phyloP scores from a whole-genome alignment of 2,329 filamentous ascomycete genomes.

The Phialophora verrucosa region DNA sequence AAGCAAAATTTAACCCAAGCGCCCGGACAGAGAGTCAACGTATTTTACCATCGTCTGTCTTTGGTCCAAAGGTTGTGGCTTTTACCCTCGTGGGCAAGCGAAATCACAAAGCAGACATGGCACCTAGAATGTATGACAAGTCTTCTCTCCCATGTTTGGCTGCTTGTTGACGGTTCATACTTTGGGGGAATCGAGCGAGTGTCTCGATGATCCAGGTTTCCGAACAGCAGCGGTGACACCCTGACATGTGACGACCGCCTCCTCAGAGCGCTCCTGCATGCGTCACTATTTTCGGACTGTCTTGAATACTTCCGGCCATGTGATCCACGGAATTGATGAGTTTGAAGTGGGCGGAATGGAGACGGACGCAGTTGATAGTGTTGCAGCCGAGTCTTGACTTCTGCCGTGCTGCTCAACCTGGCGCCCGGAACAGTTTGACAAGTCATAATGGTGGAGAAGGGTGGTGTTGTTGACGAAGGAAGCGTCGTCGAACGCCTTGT shows the following conservation, averaged over 20 bases:
- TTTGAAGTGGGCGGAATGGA: neutral
- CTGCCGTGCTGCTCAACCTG: neutral
- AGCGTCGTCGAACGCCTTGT: neutral
- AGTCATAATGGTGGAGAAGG: neutral
- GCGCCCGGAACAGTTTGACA: neutral
- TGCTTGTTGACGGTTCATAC: neutral
- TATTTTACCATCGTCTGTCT: too few relatives aligned
- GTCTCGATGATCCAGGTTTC: neutral
- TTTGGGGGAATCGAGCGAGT: neutral
- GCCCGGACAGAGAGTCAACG: too few relatives aligned
- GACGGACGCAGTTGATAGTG: neutral
- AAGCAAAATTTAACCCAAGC: too few relatives aligned
- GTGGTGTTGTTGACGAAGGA: neutral
- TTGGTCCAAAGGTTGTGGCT: too few relatives aligned
- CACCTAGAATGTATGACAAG: too few relatives aligned
- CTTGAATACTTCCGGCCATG: neutral
- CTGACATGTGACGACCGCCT: neutral
- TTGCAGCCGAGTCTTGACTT: neutral
- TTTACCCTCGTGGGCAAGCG: too few relatives aligned
- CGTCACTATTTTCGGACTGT: neutral
- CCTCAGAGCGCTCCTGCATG: neutral
- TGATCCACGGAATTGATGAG: neutral
- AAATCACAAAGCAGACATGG: too few relatives aligned
- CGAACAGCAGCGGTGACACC: neutral
- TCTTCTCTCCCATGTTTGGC: neutral